Percentiles rank a stretch among this genome's conserved stretches.
Evolutionary conservation across 2,329 filamentous ascomycete genomes (phyloP).

Genomic region (Rhynchosporium secalis): DNA sequence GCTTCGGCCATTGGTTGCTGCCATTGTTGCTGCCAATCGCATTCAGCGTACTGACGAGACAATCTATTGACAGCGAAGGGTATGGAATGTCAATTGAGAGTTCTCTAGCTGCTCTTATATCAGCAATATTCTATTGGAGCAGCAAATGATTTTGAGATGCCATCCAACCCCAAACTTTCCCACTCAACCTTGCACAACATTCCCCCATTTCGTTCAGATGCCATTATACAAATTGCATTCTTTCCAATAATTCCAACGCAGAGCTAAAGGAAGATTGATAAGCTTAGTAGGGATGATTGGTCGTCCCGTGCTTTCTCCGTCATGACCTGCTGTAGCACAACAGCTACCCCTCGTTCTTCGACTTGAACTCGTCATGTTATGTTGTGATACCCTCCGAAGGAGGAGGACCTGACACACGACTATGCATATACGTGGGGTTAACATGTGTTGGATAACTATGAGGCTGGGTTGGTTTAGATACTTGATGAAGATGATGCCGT

Average conservation of each 20-base stretch:
- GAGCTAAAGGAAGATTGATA: not conserved
- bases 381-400: not conserved
- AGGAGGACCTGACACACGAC: constrained; percentile 1
- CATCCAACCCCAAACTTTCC: too few relatives aligned
- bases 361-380: not conserved
- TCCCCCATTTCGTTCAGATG: too few relatives aligned
- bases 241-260: too few relatives aligned
- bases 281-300: not conserved
- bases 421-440: not conserved
- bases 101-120: too few relatives aligned
- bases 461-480: not conserved
- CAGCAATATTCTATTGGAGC: too few relatives aligned
- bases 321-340: not conserved
- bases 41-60: too few relatives aligned
- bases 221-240: not conserved
- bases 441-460: not conserved
- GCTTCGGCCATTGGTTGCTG: not conserved
- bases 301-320: not conserved
- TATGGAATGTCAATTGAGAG: not conserved
- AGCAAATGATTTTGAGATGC: too few relatives aligned
- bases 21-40: not conserved
- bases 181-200: too few relatives aligned
- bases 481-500: not conserved
- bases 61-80: too few relatives aligned
- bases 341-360: not conserved